Conservation (phyloP, 768 basidiomycete genomes). For the Xerocomellus intermedius region DNA sequence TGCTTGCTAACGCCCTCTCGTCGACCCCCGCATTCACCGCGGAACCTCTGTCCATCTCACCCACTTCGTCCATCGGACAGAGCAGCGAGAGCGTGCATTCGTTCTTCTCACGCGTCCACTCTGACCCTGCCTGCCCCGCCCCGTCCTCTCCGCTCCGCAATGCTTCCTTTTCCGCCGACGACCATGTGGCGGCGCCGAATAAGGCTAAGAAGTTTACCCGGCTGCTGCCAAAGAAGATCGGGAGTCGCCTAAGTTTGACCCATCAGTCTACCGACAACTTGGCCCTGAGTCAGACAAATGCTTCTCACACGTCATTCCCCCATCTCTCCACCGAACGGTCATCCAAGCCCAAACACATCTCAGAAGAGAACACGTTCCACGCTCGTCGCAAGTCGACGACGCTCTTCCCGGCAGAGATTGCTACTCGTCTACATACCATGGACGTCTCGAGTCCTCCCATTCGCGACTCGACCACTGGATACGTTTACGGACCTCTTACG, state of each 20-base stretch:
- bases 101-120: conserved; percentile 17
- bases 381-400: conserved; percentile 36
- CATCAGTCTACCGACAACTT: conserved; percentile 30
- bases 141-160: conserved; percentile 29
- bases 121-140: conserved; percentile 18
- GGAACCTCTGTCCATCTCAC: conserved; percentile 27
- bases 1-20: conserved; percentile 20
- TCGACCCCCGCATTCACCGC: conserved; percentile 31
- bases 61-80: conserved; percentile 25
- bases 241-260: conserved; percentile 28
- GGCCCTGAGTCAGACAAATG: conserved; percentile 20
- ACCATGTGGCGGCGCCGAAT: conserved; percentile 13
- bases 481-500: conserved; percentile 28
- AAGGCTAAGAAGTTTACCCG: conserved; percentile 31
- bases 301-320: conserved; percentile 29
- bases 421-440: conserved; percentile 30
- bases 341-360: conserved; percentile 23
- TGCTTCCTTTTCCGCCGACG: conserved; percentile 27
- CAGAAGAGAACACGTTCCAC: conserved; percentile 35
- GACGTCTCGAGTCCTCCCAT: conserved; percentile 31
- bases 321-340: conserved; percentile 23
- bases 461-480: conserved; percentile 21
- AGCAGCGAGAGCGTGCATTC: conserved; percentile 30
- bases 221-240: conserved; percentile 32
- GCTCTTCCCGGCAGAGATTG: conserved; percentile 30